Base-by-base conservation (phyloP, 169 alveolate genomes). In the Plasmodium gonderi region DNA sequence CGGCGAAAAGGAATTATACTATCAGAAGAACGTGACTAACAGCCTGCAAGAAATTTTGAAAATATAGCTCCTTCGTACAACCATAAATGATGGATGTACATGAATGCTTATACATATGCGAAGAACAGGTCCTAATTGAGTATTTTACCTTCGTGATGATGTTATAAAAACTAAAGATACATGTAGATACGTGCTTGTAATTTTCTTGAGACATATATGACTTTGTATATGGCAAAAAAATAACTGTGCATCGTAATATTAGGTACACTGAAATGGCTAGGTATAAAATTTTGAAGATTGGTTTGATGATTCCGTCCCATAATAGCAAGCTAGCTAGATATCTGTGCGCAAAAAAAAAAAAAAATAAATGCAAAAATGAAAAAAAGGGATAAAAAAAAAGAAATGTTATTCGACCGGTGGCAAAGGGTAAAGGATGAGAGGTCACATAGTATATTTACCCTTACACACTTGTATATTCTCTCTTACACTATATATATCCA, bases 241-340 rank as follows among this genome's bases (percentile, higher is more conserved):
- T 33, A 23, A 90, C 94, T 33, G 76, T 40, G 72, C 44, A 64
- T 45, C 60, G 79, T 45, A 90, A 65, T 31, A 90, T 60, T 33
- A 78, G 3, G 47, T 79, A 90, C n/a, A 78, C 9, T 20, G 81
- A 78, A n/a, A 90, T 90, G n/a, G 72, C 45, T 79, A 90, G 45
- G 67, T 90, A 79, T 29, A 90, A 12, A 77, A 90, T 78, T 90
- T 90, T 90, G 51, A 77, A 42, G 44, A 90, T 44, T 0, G 94
- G 94, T 26, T 79, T 90, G 47, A 90, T 29, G n/a, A 90, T 44
- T 44, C 90, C 94, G 33, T 90, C 90, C 94, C 94, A 90, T 44
- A 90, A 17, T 31, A 90, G 33, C 40, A 36, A 14, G 51, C 80
- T 11, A 33, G 76, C 82, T 23, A 90, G 54, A 54, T 90, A 90